These are phyloP conservation scores for Plantago major DNA, from an alignment of 257 asterid genomes.

Conservation along the genomic window DNA sequence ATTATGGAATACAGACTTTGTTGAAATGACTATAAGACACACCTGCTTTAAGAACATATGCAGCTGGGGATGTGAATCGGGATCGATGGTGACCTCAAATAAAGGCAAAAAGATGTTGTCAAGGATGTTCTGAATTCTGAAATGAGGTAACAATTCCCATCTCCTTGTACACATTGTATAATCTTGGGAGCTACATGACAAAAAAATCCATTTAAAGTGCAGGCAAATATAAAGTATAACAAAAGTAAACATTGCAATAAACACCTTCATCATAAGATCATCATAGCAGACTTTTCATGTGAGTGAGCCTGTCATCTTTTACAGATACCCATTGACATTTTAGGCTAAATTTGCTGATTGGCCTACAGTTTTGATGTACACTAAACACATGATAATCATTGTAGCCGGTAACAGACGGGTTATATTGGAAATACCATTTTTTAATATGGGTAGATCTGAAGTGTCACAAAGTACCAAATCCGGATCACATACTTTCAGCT, in stretches of 20 bases:
- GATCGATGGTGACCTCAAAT: slow-evolving; percentile 93
- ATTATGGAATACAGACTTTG: slow-evolving; percentile 1
- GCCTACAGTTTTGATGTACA: no score
- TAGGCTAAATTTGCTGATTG: no score
- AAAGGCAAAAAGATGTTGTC: slow-evolving; percentile 93
- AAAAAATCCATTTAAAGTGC: not conserved
- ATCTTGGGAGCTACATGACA: slow-evolving; percentile 82
- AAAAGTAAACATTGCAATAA: no score
- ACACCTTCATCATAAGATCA: no score
- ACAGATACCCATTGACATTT: no score
- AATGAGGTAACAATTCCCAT: slow-evolving; percentile 98
- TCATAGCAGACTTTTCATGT: no score
- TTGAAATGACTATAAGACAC: slow-evolving; percentile 12
- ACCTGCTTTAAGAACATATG: slow-evolving; percentile 95
- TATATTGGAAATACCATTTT: not conserved
- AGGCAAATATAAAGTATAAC: no score
- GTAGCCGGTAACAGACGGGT: no score
- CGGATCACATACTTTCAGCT: not conserved
- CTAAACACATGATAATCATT: no score
- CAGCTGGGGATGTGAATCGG: slow-evolving; percentile 96
- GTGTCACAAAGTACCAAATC: not conserved
- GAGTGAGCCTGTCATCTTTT: no score
- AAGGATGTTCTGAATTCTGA: slow-evolving; percentile 93
- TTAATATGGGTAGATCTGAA: not conserved
- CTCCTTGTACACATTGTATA: slow-evolving; percentile 91